phyloP scores from a whole-genome alignment of 2,329 filamentous ascomycete species.

The Colletotrichum limetticola region DNA sequence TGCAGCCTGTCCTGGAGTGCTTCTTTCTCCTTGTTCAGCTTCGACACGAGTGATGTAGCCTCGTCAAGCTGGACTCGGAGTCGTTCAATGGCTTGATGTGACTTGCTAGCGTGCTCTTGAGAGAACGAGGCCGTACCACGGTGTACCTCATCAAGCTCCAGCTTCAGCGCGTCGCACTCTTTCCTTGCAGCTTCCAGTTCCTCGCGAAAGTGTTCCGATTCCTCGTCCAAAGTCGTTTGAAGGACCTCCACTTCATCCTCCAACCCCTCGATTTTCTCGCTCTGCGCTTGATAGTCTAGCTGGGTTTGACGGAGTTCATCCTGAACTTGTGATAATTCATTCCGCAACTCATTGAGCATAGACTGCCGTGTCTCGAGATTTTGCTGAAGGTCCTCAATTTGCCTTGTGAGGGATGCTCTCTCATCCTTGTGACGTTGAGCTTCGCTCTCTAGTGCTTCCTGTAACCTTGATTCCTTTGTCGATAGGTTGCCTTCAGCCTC shows the following conservation, averaged over 20 bases:
- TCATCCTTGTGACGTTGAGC: constrained; percentile 77
- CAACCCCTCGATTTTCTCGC: constrained; percentile 73
- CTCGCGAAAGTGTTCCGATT: constrained; percentile 67
- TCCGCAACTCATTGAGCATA: constrained; percentile 72
- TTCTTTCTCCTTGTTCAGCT: constrained; percentile 41
- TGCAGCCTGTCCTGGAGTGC: constrained; percentile 61
- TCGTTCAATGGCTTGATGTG: constrained; percentile 50
- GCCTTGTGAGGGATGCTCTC: constrained; percentile 75
- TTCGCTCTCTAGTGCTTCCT: constrained; percentile 76
- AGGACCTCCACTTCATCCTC: constrained; percentile 83
- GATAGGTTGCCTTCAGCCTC: constrained; percentile 75
- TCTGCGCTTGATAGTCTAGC: constrained; percentile 69
- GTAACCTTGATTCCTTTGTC: constrained; percentile 73
- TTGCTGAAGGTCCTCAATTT: constrained; percentile 78
- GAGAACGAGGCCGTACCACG: constrained; percentile 23
- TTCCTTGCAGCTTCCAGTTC: constrained; percentile 57
- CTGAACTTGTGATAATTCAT: constrained; percentile 72
- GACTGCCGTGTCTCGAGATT: constrained; percentile 75
- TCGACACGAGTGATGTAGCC: constrained; percentile 31
- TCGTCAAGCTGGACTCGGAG: constrained; percentile 31
- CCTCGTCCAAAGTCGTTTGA: constrained; percentile 73
- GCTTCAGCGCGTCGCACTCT: constrained; percentile 55
- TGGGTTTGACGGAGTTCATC: constrained; percentile 78
- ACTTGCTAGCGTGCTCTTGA: constrained; percentile 29
- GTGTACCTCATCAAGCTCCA: constrained; percentile 52